Percentiles rank a stretch among this genome's conserved stretches.
Conservation (phyloP, 2,329 filamentous ascomycete genomes). For the Biscogniauxia marginata region DNA sequence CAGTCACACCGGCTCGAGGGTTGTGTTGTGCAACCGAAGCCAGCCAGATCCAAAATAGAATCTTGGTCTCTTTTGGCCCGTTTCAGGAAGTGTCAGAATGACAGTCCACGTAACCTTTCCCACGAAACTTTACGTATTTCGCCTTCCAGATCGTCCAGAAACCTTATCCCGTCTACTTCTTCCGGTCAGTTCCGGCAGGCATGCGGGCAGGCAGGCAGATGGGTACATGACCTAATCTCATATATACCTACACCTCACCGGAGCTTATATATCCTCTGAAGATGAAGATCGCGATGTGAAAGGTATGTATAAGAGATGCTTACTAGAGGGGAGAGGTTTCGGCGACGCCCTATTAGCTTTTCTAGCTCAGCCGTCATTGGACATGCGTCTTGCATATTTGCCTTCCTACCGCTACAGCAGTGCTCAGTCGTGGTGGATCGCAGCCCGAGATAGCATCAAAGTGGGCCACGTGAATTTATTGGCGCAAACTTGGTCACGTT, state of each 20-base stretch:
- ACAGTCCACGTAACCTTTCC: constrained; percentile 1
- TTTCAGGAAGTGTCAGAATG: constrained; percentile 26
- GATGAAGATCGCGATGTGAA: neutral
- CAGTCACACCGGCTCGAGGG: neutral
- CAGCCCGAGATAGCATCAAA: neutral
- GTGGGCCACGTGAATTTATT: neutral
- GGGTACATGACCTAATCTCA: neutral
- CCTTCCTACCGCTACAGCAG: neutral
- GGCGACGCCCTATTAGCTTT: neutral
- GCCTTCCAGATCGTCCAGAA: neutral
- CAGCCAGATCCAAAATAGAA: constrained; percentile 18
- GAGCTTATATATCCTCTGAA: too few species aligned
- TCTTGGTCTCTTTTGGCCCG: constrained; percentile 18
- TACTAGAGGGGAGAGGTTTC: neutral
- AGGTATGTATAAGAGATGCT: neutral
- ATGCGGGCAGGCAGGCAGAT: neutral
- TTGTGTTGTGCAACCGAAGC: neutral
- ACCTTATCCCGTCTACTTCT: neutral
- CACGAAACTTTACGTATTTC: neutral
- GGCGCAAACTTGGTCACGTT: neutral
- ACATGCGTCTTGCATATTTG: neutral
- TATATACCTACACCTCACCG: neutral
- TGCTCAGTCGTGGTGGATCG: neutral
- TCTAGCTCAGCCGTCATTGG: neutral
- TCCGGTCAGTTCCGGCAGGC: neutral